phyloP scores from a whole-genome alignment of 1,284 basidiomycete species.

The Sparassis latifolia region DNA sequence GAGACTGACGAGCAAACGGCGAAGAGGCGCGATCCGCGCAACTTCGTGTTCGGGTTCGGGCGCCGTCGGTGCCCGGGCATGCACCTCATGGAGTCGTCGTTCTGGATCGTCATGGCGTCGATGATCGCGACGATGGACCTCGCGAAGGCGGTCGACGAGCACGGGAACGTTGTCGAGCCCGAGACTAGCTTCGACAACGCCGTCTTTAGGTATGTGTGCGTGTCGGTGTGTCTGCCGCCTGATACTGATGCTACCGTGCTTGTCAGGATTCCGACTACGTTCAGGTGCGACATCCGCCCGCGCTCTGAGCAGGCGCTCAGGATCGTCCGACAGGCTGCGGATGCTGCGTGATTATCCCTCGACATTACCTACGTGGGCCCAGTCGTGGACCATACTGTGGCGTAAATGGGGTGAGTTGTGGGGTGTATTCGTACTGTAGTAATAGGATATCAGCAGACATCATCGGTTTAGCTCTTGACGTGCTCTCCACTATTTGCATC shows the following conservation, averaged over 20 bases:
- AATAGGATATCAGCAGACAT: not conserved
- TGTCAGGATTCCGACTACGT: conserved; percentile 22
- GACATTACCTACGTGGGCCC: too few species aligned
- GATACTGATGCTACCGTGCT: conserved; percentile 1
- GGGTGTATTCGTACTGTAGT: not conserved
- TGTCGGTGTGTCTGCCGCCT: conserved; percentile 2
- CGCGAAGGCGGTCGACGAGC: conserved; percentile 31
- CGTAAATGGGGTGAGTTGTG: not conserved
- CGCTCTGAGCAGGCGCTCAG: conserved; percentile 21
- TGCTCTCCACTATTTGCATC: too few species aligned
- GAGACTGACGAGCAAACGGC: conserved; percentile 21
- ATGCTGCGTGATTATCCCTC: not conserved
- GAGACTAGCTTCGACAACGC: conserved; percentile 34
- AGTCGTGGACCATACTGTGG: not conserved
- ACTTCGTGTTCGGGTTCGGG: conserved; percentile 32
- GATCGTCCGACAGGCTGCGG: conserved; percentile 17
- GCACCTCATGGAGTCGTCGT: conserved; percentile 37
- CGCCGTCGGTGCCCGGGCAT: conserved; percentile 37
- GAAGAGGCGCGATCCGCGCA: conserved; percentile 25
- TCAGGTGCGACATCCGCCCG: conserved; percentile 24
- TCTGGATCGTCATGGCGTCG: conserved; percentile 43
- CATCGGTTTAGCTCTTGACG: not conserved
- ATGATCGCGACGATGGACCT: conserved; percentile 38
- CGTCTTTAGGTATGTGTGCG: conserved; percentile 33
- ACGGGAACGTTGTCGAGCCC: conserved; percentile 36